These are phyloP conservation scores for Flaveria linearis DNA, from an alignment of 129 eudicot species.

Conservation along the genomic window DNA sequence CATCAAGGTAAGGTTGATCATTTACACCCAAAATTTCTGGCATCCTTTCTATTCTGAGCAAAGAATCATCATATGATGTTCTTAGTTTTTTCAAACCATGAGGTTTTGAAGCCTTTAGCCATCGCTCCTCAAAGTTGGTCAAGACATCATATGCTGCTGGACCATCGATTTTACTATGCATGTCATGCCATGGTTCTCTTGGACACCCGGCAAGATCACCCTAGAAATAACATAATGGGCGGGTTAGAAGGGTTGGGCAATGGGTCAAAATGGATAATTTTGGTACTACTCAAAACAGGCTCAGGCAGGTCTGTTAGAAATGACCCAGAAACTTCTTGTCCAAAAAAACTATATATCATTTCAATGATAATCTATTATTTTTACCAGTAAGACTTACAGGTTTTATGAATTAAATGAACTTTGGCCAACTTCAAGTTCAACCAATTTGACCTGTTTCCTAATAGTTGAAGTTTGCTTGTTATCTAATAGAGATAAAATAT, in stretches of 20 bases:
- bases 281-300: not conserved
- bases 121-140: constrained; percentile 77
- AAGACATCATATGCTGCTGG: constrained; percentile 95
- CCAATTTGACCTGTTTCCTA: not conserved
- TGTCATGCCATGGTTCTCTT: constrained; percentile 98
- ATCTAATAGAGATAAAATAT: not conserved
- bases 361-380: not conserved
- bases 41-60: constrained; percentile 67
- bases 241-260: not conserved
- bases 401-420: not conserved
- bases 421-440: not conserved
- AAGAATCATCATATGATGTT: constrained; percentile 60
- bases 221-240: constrained; percentile 31
- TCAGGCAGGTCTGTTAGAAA: not conserved
- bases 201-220: constrained; percentile 69
- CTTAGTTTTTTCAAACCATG: constrained; percentile 67
- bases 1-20: constrained; percentile 55
- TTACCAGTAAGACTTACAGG: not conserved
- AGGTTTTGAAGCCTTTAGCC: constrained; percentile 86
- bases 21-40: constrained; percentile 58
- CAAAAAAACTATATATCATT: not conserved
- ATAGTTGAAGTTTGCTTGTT: not conserved
- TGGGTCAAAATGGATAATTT: not conserved
- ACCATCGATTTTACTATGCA: constrained; percentile 87
- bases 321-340: not conserved